These are phyloP conservation scores for Agaricus bisporus DNA, from an alignment of 768 basidiomycete genomes.

Conservation along the genomic window DNA sequence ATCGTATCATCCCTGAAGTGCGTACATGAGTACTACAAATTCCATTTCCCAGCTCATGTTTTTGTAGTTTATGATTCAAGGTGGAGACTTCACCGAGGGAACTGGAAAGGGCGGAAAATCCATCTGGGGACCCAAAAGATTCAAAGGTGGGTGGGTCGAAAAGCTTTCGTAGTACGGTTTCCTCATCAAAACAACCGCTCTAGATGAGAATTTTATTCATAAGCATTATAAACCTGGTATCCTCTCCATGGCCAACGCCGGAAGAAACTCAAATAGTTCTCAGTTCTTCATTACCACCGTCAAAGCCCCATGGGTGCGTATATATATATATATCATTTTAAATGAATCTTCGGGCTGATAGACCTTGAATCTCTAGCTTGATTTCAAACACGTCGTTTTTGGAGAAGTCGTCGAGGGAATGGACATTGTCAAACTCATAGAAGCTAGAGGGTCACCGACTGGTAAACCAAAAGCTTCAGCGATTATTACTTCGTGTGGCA, in stretches of 20 bases:
- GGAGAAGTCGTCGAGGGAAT: conserved; percentile 65
- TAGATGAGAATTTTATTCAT: conserved; percentile 80
- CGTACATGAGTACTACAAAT: too few relatives aligned
- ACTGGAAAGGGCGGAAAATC: conserved; percentile 76
- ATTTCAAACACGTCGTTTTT: conserved; percentile 56
- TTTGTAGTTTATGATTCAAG: conserved; percentile 69
- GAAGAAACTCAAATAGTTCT: conserved; percentile 78
- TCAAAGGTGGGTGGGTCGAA: conserved; percentile 35
- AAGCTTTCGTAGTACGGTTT: too few relatives aligned
- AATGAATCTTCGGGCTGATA: too few relatives aligned
- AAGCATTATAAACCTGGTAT: conserved; percentile 70
- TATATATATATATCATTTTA: too few relatives aligned
- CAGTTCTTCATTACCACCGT: conserved; percentile 90
- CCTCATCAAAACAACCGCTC: neutral
- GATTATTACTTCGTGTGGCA: conserved; percentile 59
- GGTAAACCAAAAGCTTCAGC: conserved; percentile 39
- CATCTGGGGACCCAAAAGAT: conserved; percentile 61
- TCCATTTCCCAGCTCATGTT: too few relatives aligned
- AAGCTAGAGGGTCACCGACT: conserved; percentile 32
- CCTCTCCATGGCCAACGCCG: conserved; percentile 78
- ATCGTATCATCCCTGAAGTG: conserved; percentile 67
- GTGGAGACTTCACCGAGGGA: neutral
- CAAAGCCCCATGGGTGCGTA: conserved; percentile 47
- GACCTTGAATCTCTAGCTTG: too few relatives aligned
- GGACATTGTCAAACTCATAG: conserved; percentile 58